Evolutionary conservation across 805 yeast species (phyloP).

Genomic region (Yarrowia hollandica): DNA sequence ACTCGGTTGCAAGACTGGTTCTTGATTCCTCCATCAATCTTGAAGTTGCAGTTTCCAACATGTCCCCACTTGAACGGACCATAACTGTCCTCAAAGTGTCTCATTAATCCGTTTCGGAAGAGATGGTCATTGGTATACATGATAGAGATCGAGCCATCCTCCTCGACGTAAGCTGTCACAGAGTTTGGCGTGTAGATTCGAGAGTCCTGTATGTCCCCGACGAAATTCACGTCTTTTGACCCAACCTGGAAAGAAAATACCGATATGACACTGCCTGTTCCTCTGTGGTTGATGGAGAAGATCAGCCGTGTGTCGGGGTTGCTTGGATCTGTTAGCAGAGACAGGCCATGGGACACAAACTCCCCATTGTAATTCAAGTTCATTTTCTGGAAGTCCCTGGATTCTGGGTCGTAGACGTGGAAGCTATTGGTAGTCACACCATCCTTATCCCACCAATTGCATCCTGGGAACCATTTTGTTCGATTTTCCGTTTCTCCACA

Average conservation of each 20-base stretch:
- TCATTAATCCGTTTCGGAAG: conserved; percentile 7
- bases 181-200: conserved; percentile 5
- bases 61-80: conserved; percentile 14
- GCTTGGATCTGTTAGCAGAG: background rate
- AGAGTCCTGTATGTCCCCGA: conserved; percentile 6
- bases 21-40: conserved; percentile 6
- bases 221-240: background rate
- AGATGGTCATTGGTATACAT: conserved; percentile 20
- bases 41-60: conserved; percentile 15
- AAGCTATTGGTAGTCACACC: conserved; percentile 1
- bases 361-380: conserved; percentile 5
- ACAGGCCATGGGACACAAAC: conserved; percentile 17
- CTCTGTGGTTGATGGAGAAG: conserved; percentile 12
- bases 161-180: background rate
- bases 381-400: background rate
- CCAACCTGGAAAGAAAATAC: background rate
- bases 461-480: conserved; percentile 16
- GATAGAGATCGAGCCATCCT: conserved; percentile 1
- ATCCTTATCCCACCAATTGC: conserved; percentile 17
- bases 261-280: conserved; percentile 12
- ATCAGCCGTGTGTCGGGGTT: background rate
- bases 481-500: background rate
- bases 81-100: background rate
- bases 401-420: conserved; percentile 4
- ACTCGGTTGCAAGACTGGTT: background rate